Evolutionary conservation across 495 filamentous ascomycete genomes (phyloP).

Genomic region (Trichodelitschia bisporula): DNA sequence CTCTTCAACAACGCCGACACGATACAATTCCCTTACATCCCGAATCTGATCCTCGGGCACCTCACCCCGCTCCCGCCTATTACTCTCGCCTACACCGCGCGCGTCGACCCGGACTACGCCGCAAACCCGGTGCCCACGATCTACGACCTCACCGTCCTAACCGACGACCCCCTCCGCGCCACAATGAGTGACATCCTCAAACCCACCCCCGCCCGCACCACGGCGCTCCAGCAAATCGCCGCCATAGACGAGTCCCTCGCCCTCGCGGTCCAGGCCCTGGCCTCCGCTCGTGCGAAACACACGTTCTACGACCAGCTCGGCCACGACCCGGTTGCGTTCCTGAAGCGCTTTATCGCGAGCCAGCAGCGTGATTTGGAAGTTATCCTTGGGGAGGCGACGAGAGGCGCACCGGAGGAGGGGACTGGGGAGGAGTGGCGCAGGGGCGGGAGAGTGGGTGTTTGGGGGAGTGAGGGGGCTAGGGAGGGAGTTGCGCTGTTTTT

Average conservation of each 20-base stretch:
- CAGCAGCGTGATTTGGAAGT: constrained; percentile 82
- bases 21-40: constrained; percentile 74
- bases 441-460: constrained; percentile 28
- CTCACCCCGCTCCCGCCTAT: constrained; percentile 60
- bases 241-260: constrained; percentile 64
- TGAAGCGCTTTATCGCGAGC: constrained; percentile 59
- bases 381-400: constrained; percentile 48
- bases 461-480: constrained; percentile 18
- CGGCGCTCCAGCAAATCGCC: constrained; percentile 43
- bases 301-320: constrained; percentile 53
- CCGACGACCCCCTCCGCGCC: constrained; percentile 59
- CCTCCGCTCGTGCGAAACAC: constrained; percentile 61
- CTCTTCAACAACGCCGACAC: constrained; percentile 54
- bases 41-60: constrained; percentile 48
- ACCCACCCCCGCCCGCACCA: constrained; percentile 25
- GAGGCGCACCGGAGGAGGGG: constrained; percentile 33
- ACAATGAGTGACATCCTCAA: constrained; percentile 37
- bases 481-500: constrained; percentile 4
- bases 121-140: constrained; percentile 25
- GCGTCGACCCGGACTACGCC: constrained; percentile 59
- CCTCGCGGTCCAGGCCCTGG: constrained; percentile 49
- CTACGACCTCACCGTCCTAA: constrained; percentile 66
- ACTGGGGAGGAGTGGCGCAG: constrained; percentile 29
- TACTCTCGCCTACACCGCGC: constrained; percentile 76
- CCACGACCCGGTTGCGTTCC: constrained; percentile 59